Conservation (phyloP, 495 filamentous ascomycete genomes). For the Chaetomium tenue region DNA sequence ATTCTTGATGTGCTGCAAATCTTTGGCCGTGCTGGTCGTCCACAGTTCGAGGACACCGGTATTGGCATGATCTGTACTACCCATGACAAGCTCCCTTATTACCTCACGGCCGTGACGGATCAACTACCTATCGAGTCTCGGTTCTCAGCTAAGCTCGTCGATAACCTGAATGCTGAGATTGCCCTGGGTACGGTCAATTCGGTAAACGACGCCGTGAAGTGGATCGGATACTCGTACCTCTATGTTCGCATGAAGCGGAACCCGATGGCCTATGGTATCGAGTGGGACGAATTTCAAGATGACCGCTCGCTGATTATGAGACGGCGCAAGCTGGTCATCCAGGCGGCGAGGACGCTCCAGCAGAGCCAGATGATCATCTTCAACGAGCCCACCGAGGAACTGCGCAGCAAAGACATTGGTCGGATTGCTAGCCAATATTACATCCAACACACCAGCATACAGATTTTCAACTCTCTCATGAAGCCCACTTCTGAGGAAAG, state of each 20-base stretch:
- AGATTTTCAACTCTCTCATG: slow-evolving; percentile 96
- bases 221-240: slow-evolving; percentile 96
- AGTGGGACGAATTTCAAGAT: slow-evolving; percentile 83
- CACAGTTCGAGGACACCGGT: slow-evolving; percentile 93
- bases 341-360: slow-evolving; percentile 80
- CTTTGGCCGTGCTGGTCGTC: slow-evolving; percentile 95
- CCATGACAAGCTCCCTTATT: slow-evolving; percentile 87
- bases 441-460: slow-evolving; percentile 84
- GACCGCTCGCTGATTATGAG: slow-evolving; percentile 82
- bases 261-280: slow-evolving; percentile 91
- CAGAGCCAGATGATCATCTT: slow-evolving; percentile 98
- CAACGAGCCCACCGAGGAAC: slow-evolving; percentile 86
- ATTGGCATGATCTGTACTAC: slow-evolving; percentile 97
- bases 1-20: slow-evolving; percentile 98
- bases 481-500: slow-evolving; percentile 74
- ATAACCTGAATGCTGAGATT: slow-evolving; percentile 96
- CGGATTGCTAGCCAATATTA: slow-evolving; percentile 98
- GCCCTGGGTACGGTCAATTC: slow-evolving; percentile 92
- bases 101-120: slow-evolving; percentile 86
- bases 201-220: slow-evolving; percentile 88
- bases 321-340: slow-evolving; percentile 76
- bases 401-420: slow-evolving; percentile 89
- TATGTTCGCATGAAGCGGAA: slow-evolving; percentile 94
- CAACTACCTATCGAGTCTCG: slow-evolving; percentile 95
- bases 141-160: slow-evolving; percentile 85